These are phyloP conservation scores for Cocos nucifera DNA, from an alignment of 176 grass and related monocot genomes.

Conservation along the genomic window DNA sequence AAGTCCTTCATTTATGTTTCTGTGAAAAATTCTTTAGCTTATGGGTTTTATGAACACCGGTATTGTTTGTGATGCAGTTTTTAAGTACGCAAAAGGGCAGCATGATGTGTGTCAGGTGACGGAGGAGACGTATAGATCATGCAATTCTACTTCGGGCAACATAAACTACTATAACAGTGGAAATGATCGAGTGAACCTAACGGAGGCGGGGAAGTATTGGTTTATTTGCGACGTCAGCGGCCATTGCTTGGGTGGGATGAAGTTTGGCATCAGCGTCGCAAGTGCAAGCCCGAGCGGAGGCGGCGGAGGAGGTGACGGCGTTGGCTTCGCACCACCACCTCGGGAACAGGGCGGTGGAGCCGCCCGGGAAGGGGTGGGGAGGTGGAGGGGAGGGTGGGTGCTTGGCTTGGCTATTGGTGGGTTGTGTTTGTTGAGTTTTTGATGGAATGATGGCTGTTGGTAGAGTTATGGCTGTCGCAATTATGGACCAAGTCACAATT, in stretches of 20 bases:
- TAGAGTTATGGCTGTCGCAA: no score
- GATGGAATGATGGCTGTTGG: no score
- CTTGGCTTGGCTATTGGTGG: no score
- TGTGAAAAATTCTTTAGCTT: no score
- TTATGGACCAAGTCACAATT: no score
- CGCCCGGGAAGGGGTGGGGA: neutral
- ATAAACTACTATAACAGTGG: slow-evolving; percentile 23
- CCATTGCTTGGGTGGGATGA: slow-evolving; percentile 44
- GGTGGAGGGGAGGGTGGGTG: neutral
- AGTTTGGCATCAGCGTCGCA: slow-evolving; percentile 28
- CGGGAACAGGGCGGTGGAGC: neutral
- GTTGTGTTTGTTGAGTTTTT: no score
- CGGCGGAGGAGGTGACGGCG: neutral
- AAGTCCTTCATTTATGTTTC: no score
- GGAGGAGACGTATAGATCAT: slow-evolving; percentile 29
- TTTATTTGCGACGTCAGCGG: slow-evolving; percentile 40
- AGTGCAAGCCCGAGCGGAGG: neutral
- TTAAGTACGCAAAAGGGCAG: slow-evolving; percentile 34
- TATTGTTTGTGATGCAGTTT: slow-evolving; percentile 21
- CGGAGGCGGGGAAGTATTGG: slow-evolving; percentile 26
- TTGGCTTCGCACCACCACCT: neutral
- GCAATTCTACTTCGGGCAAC: slow-evolving; percentile 25
- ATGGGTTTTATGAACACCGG: no score
- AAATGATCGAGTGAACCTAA: slow-evolving; percentile 28
- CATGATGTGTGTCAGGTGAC: slow-evolving; percentile 43